Evolutionary conservation across 495 filamentous ascomycete species (phyloP).

Genomic region (Letharia columbiana): DNA sequence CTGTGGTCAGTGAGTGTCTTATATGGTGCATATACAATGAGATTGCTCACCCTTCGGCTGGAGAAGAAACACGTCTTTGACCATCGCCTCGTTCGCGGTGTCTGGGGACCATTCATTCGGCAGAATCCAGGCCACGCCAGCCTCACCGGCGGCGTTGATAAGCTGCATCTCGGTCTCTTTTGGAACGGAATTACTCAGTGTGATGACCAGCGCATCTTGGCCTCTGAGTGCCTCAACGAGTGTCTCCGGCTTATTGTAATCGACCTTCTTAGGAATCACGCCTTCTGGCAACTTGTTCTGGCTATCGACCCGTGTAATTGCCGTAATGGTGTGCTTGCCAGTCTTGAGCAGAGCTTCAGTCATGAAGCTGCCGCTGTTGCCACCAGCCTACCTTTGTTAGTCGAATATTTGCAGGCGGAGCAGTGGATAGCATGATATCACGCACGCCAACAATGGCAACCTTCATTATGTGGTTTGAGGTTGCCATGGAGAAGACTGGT

Average conservation of each 20-base stretch:
- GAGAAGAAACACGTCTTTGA: constrained; percentile 30
- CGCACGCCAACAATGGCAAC: constrained; percentile 41
- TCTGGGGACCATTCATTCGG: constrained; percentile 51
- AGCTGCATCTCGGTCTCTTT: constrained; percentile 39
- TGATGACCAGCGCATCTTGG: constrained; percentile 53
- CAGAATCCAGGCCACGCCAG: constrained; percentile 51
- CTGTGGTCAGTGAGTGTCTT: not conserved
- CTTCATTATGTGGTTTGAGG: constrained; percentile 34
- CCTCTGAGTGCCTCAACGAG: constrained; percentile 41
- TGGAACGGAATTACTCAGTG: constrained; percentile 35
- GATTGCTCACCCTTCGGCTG: constrained; percentile 16
- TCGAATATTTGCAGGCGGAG: not conserved
- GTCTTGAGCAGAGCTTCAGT: constrained; percentile 40
- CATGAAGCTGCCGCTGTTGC: constrained; percentile 48
- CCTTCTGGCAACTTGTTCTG: constrained; percentile 36
- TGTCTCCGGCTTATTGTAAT: constrained; percentile 39
- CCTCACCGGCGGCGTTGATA: constrained; percentile 50
- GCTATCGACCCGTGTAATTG: constrained; percentile 40
- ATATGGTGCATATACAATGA: not conserved
- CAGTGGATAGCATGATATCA: not conserved
- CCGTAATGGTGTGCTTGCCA: constrained; percentile 45
- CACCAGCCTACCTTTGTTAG: constrained; percentile 40
- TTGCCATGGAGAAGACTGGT: not conserved
- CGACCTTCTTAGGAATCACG: constrained; percentile 35
- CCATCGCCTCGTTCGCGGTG: constrained; percentile 29